Base-by-base conservation (phyloP, 139 green algal genomes). In the Ettlia oleoabundans region DNA sequence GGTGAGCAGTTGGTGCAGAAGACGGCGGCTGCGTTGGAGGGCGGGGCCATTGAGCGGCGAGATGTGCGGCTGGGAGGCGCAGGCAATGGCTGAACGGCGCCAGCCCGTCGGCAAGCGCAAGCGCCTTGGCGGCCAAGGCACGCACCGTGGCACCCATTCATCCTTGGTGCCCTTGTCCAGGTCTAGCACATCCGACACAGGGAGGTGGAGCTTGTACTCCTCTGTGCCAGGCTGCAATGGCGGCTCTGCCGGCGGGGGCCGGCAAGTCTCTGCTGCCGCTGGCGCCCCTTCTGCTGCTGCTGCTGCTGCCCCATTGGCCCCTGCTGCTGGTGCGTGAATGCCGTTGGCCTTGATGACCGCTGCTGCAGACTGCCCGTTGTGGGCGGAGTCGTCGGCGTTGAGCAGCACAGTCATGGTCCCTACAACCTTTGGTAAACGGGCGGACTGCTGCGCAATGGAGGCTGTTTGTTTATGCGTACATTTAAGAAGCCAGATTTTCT, bases 151-250 rank as follows among this genome's bases (percentile, higher is more conserved):
- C 0, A 95, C 69, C 91, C 91, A 95, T 7, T 80, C 78, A 33
- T 93, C 90, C 76, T 89, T 89, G 28, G 90, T 93, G 24, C 81
- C 79, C 28, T 74, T 53, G 62, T 93, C 90, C 2, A 82, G 72
- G 1, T 82, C 55, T 72, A 91, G 84, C 37, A 90, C 66, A n/a
- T 84, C 42, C 19, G 64, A 67, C 22, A 82, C 82, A 4, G 81
- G 67, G 43, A 85, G 66, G n/a, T 79, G 67, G 1, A 64, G 47
- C 28, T 40, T 35, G 33, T 67, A 82, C 26, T 82, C 43, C 26
- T 61, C 77, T 26, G 38, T 76, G 63, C 43, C 64, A 0, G 65
- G 43, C 15, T 52, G 19, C 32, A 82, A 63, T 6, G 63, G 43
- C 24, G 41, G 32, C 64, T 82, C 64, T 8, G 30, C 77, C 28